Evolutionary conservation across 2,329 filamentous ascomycete species (phyloP).

Genomic region (Epichloe glyceriae): DNA sequence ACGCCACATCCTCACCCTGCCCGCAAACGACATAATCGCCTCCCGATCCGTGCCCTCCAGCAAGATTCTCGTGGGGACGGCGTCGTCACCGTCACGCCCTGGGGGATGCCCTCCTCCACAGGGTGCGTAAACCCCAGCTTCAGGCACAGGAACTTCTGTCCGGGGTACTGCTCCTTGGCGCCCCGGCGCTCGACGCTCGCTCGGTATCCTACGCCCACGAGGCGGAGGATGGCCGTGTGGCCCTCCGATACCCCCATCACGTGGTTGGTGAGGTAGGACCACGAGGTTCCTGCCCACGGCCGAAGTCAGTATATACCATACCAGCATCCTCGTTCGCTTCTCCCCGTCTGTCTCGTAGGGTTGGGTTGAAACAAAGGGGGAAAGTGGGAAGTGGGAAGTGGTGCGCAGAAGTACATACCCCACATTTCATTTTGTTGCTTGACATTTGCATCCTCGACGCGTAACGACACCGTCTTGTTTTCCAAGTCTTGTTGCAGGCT

Average conservation of each 20-base stretch:
- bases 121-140: conserved; percentile 97
- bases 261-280: conserved; percentile 80
- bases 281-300: conserved; percentile 57
- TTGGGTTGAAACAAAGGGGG: neutral
- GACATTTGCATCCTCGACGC: conserved; percentile 52
- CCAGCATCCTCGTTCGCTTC: neutral
- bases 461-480: conserved; percentile 51
- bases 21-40: conserved; percentile 81
- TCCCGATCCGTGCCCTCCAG: conserved; percentile 81
- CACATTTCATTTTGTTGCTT: conserved; percentile 88
- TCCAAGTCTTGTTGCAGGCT: conserved; percentile 54
- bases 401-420: conserved; percentile 43
- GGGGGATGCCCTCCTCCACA: conserved; percentile 75
- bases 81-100: conserved; percentile 72
- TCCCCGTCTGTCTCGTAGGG: neutral
- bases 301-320: neutral
- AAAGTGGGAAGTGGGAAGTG: too few relatives aligned
- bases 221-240: conserved; percentile 80
- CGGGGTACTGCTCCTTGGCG: conserved; percentile 60
- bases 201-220: conserved; percentile 92
- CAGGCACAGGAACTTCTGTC: conserved; percentile 79
- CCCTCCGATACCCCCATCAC: conserved; percentile 93
- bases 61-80: conserved; percentile 82
- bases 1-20: conserved; percentile 77
- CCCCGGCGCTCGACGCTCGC: conserved; percentile 71